Base-by-base conservation (phyloP, 371 early-diverging fungal genomes). In the Batrachochytrium dendrobatidis region DNA sequence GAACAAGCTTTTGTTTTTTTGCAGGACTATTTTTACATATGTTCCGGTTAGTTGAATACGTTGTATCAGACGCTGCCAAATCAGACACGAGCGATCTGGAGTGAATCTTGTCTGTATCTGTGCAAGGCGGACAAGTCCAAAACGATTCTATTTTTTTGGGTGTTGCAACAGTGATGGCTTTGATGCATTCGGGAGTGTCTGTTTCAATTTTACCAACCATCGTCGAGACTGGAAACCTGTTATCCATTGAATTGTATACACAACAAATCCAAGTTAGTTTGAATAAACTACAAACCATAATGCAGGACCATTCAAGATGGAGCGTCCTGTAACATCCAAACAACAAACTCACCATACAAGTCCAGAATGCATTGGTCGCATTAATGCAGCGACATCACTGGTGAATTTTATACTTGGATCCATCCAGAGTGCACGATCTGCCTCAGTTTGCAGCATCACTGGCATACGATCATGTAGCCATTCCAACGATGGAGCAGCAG, bases 391-490 rank as follows among this genome's bases (percentile, higher is more conserved):
- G 22, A 15, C n/a, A n/a, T n/a, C n/a, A n/a, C n/a, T n/a, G n/a
- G n/a, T 58, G 76, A 84, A 84, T 0, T 55, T 46, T 3, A 62
- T 30, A 18, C 53, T 53, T 7, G 70, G 72, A 59, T 85, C 79
- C n/a, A 88, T 60, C 89, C 89, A 88, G 15, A 33, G 34, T 15
- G 68, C 62, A 22, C 76, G 65, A 24, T 75, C 79, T 26, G 71
- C 59, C 29, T 72, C 73, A 17, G 75, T 63, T 15, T 78, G 69
- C 28, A 87, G 66, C 53, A 88, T 79, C 30, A 84, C 86, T 18
- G 89, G 89, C 85, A 88, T 86, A 0, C 89, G 78, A 57, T 83
- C 79, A 59, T 88, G 89, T 0, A 88, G 63, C 67, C 72, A 82
- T 10, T 68, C 63, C 26, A 86, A 67, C 2, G 65, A 55, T 0